A percentile compares a stretch with the other conserved stretches of the same genome.
phyloP scores from a whole-genome alignment of 208 protist genomes.

The Kentomonas sorsogonicus region DNA sequence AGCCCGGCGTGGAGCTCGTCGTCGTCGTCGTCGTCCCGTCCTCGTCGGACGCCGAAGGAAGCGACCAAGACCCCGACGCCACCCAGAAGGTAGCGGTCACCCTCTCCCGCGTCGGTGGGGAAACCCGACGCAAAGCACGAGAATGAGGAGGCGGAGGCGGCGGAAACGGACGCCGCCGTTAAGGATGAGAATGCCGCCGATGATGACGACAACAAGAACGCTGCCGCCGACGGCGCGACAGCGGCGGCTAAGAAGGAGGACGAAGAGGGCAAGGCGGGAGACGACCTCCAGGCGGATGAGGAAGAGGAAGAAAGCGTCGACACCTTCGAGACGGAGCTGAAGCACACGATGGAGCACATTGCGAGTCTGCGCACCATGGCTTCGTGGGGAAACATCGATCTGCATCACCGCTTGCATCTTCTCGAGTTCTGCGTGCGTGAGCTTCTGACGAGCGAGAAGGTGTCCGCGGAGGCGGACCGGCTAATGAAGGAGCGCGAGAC shows the following conservation, averaged over 20 bases:
- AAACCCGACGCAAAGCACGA: constrained; percentile 8
- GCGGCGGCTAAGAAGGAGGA: constrained; percentile 14
- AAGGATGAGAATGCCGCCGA: too few species aligned
- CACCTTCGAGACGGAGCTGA: constrained; percentile 40
- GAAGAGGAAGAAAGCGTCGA: constrained; percentile 13
- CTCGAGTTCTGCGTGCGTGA: constrained; percentile 71
- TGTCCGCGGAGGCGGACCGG: constrained; percentile 51
- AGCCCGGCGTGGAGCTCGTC: not conserved
- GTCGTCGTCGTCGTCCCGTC: not conserved
- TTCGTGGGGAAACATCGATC: constrained; percentile 79
- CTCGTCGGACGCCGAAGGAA: constrained; percentile 11
- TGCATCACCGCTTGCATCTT: constrained; percentile 68
- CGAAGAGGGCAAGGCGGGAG: constrained; percentile 14
- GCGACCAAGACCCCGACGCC: constrained; percentile 11
- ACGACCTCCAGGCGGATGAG: too few species aligned
- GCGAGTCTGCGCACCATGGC: constrained; percentile 50
- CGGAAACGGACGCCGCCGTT: not conserved
- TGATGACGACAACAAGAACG: constrained; percentile 15
- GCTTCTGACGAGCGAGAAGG: constrained; percentile 39
- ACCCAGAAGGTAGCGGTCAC: too few species aligned
- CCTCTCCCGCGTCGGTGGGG: too few species aligned
- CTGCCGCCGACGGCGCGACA: not conserved
- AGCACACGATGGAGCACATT: constrained; percentile 52
- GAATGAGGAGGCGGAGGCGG: constrained; percentile 14
- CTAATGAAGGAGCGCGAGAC: constrained; percentile 51